Evolutionary conservation across 345 rosid species (phyloP).

Genomic region (Abelmoschus esculentus): DNA sequence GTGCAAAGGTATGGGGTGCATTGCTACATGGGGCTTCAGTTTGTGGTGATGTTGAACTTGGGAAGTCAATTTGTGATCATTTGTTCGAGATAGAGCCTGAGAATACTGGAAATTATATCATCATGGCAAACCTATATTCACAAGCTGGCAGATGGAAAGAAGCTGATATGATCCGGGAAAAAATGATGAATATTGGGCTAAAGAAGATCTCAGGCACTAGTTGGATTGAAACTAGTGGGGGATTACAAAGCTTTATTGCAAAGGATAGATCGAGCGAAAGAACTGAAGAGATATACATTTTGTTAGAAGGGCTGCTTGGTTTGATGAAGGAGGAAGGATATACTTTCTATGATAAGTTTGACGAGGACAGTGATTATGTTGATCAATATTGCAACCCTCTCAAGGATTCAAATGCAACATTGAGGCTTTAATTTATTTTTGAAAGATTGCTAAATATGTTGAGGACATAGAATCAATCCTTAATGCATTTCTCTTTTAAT

Average conservation of each 20-base stretch:
- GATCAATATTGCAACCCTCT: neutral
- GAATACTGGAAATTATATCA: slow-evolving; percentile 60
- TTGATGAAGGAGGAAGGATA: slow-evolving; percentile 41
- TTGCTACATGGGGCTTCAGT: slow-evolving; percentile 75
- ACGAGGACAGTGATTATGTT: slow-evolving; percentile 15
- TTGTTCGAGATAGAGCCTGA: slow-evolving; percentile 71
- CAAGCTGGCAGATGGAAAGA: slow-evolving; percentile 82
- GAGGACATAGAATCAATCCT: neutral
- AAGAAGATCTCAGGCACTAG: slow-evolving; percentile 72
- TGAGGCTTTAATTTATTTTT: neutral
- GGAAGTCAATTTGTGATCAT: slow-evolving; percentile 46
- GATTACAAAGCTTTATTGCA: slow-evolving; percentile 38
- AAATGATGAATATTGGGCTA: slow-evolving; percentile 49
- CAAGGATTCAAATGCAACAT: neutral
- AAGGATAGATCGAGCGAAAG: slow-evolving; percentile 38
- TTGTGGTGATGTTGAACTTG: slow-evolving; percentile 57
- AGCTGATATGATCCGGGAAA: slow-evolving; percentile 60
- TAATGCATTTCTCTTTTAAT: neutral
- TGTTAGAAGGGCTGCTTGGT: slow-evolving; percentile 40
- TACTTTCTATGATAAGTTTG: slow-evolving; percentile 23
- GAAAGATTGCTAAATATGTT: neutral
- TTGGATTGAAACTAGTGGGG: slow-evolving; percentile 52
- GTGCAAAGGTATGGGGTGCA: slow-evolving; percentile 80
- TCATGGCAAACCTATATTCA: slow-evolving; percentile 74
- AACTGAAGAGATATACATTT: slow-evolving; percentile 29